Percentiles rank a stretch among this genome's conserved stretches.
These are phyloP conservation scores for Neurospora sp. DNA, from an alignment of 2,329 filamentous ascomycete genomes.

Conservation along the genomic window DNA sequence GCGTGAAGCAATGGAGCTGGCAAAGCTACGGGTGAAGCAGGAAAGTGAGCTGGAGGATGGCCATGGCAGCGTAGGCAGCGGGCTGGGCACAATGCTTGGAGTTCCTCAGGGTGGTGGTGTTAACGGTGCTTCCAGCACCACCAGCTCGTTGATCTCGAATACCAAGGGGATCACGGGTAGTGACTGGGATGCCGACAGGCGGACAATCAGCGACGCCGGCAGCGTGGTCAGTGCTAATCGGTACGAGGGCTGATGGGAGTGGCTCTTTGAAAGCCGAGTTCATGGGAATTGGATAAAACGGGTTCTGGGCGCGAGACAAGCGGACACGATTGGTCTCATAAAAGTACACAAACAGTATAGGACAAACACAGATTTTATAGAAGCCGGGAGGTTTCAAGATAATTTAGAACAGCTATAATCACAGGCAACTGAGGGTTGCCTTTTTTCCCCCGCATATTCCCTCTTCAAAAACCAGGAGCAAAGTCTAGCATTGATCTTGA, in stretches of 20 bases:
- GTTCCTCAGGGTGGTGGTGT: slow-evolving; percentile 17
- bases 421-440: background rate
- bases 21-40: slow-evolving; percentile 32
- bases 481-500: background rate
- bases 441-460: background rate
- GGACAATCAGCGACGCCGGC: slow-evolving; percentile 15
- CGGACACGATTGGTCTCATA: background rate
- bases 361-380: background rate
- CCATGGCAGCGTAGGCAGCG: slow-evolving; percentile 20
- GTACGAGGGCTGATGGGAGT: slow-evolving; percentile 7
- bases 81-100: slow-evolving; percentile 18
- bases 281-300: background rate
- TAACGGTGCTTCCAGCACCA: slow-evolving; percentile 9
- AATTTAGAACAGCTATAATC: background rate
- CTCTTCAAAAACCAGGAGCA: background rate
- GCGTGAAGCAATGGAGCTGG: slow-evolving; percentile 57
- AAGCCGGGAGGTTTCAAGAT: background rate
- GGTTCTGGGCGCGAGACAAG: background rate
- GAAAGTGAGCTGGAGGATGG: slow-evolving; percentile 22
- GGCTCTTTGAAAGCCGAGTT: background rate
- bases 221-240: slow-evolving; percentile 11
- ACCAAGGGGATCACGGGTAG: slow-evolving; percentile 9
- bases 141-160: slow-evolving; percentile 3
- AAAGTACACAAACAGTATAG: background rate
- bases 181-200: slow-evolving; percentile 16